Conservation (phyloP, 495 filamentous ascomycete genomes). For the Bacidia gigantensis region DNA sequence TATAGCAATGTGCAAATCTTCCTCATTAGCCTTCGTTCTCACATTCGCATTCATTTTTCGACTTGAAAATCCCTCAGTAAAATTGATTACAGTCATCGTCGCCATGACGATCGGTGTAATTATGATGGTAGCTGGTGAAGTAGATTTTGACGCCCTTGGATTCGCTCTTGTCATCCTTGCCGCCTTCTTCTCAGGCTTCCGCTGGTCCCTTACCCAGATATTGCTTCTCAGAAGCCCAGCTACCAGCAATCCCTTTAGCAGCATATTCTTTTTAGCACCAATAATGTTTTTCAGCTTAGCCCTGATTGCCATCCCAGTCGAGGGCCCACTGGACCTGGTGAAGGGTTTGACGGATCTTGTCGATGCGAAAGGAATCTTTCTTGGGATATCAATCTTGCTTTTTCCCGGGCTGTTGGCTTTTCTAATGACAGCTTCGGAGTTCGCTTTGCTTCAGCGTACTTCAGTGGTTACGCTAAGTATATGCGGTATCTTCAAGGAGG, state of each 20-base stretch:
- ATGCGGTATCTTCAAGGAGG: slow-evolving; percentile 98
- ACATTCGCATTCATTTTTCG: slow-evolving; percentile 91
- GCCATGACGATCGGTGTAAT: slow-evolving; percentile 91
- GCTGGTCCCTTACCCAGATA: slow-evolving; percentile 95
- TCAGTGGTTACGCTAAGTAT: slow-evolving; percentile 93
- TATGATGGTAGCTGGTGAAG: slow-evolving; percentile 98
- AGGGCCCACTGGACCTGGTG: slow-evolving; percentile 56
- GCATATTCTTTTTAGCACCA: slow-evolving; percentile 91
- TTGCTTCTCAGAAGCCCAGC: slow-evolving; percentile 88
- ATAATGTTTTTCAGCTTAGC: slow-evolving; percentile 85
- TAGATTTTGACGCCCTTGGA: slow-evolving; percentile 77
- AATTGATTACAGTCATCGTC: slow-evolving; percentile 71
- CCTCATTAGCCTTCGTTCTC: slow-evolving; percentile 85
- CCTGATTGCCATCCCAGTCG: slow-evolving; percentile 69
- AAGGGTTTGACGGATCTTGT: slow-evolving; percentile 48
- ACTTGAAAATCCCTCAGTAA: slow-evolving; percentile 75
- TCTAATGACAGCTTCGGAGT: slow-evolving; percentile 92
- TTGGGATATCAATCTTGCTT: slow-evolving; percentile 50
- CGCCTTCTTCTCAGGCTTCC: slow-evolving; percentile 90
- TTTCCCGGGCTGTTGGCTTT: slow-evolving; percentile 91
- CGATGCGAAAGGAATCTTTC: slow-evolving; percentile 46
- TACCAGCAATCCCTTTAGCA: slow-evolving; percentile 91
- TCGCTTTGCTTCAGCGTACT: slow-evolving; percentile 86
- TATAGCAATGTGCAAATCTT: slow-evolving; percentile 96
- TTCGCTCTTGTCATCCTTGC: slow-evolving; percentile 87